Base-by-base conservation (phyloP, 2,329 filamentous ascomycete species). In the Nothophoma quercina region DNA sequence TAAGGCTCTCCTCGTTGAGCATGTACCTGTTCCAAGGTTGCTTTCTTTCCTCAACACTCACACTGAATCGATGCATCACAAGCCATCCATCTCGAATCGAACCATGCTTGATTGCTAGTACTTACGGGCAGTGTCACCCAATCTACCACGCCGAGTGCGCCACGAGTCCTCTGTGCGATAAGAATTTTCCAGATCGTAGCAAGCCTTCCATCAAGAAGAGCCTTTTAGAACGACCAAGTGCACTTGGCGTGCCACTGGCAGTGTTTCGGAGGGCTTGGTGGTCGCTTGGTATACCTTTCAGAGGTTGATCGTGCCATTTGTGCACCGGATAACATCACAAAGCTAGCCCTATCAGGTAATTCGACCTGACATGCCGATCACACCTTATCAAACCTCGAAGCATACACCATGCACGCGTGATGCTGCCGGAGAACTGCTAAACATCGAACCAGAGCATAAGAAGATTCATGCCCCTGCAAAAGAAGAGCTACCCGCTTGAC, bases 321-420 rank as follows among this genome's bases (percentile, higher is more conserved):
- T 32, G 32, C 38, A 25, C 22, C 16, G 6, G 6, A 50, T 50
- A 42, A 18, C 46, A 38, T 32, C 29, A 42, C 43, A 23, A 15
- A 5, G 16, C 38, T 43, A 50, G 32, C 46, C 32, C 23, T 10
- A 25, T 43, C 23, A 25, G 30, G 38, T n/a, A 38, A 42, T 30
- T 34, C 19, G 13, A 29, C 28, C 34, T 26, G 26, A 19, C 5
- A 29, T 29, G 36, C 29, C 38, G 29, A 42, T 41, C 45, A 33
- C 28, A 49, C 32, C 30, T 49, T 49, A 49, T 42, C 38, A 36
- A 22, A 18, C 38, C 23, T 35, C n/a, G 18, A 46, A 23, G n/a
- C 2, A 22, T 25, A 38, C 33, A 42, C 16, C 4, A 21, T 16
- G 21, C 16, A 36, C 32, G 5, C 10, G 33, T 16, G 15, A 38